Evolutionary conservation across 805 yeast genomes (phyloP), one percentile per base, ranked within the genome.

Genomic region (Cyberlindnera saturnus): DNA sequence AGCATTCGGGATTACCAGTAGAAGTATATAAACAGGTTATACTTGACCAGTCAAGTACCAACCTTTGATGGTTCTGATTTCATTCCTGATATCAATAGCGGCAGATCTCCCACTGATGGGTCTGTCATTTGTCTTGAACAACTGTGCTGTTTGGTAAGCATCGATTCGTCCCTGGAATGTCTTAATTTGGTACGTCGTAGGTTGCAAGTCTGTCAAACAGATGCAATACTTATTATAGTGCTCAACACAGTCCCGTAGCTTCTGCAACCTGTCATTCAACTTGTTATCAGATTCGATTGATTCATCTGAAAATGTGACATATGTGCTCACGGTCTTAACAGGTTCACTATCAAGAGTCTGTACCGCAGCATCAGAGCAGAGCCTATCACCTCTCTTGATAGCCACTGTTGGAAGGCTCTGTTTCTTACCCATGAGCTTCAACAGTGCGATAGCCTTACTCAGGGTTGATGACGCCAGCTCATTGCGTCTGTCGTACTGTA

Each of bases 401-500:
- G 65, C 65, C n/a, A 73, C 65, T 4, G 66, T 52, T 4, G 78
- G 73, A 0, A 73, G 63, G 32, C 62, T 48, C 15, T 55, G 56
- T 16, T 57, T 46, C 6, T 64, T 47, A n/a, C 60, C 43, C 2
- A 46, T 39, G 26, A 39, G 29, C 18, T 51, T 58, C 2, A 74
- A 55, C 3, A 55, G 18, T 34, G 53, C 57, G 18, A 69, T 51
- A 19, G 69, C 46, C 20, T 54, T 55, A 3, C 51, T 26, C 13
- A 68, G 57, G 1, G 62, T 63, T 34, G 46, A 52, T 3, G 52
- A 47, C 11, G 63, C 47, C 8, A 69, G 57, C 3, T 65, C 66
- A 2, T 53, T 40, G 36, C 81, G 58, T 48, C 75, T 65, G 6
- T 61, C 62, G 47, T 61, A 70, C 23, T 66, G 69, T 5, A 60